phyloP scores from a whole-genome alignment of 1,139 yeast species.

The Taphrina wiesneri region DNA sequence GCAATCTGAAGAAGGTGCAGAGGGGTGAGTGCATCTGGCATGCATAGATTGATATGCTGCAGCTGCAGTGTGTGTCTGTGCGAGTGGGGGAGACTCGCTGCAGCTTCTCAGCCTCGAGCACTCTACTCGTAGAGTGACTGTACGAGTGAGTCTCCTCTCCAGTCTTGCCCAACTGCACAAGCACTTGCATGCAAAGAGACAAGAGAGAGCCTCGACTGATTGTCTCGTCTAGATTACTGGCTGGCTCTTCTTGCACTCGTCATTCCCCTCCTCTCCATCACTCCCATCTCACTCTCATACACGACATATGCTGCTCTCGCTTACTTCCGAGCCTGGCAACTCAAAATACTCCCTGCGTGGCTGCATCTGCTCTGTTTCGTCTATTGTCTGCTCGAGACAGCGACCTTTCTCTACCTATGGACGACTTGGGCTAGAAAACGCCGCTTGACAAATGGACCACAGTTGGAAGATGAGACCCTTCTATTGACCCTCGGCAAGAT shows the following conservation, averaged over 20 bases:
- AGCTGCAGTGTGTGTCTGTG: not conserved
- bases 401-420: slow-evolving; percentile 12
- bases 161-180: not conserved
- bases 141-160: no score
- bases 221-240: slow-evolving; percentile 19
- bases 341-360: slow-evolving; percentile 9
- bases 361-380: not conserved
- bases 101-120: not conserved
- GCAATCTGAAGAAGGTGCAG: slow-evolving; percentile 9
- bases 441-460: not conserved
- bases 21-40: not conserved
- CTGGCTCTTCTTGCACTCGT: slow-evolving; percentile 13
- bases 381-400: slow-evolving; percentile 5
- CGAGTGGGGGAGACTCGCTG: not conserved
- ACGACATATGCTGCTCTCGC: not conserved
- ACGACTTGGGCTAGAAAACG: slow-evolving; percentile 14
- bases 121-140: no score
- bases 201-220: not conserved
- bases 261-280: slow-evolving; percentile 14
- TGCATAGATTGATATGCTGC: not conserved
- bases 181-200: not conserved
- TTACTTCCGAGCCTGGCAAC: slow-evolving; percentile 1
- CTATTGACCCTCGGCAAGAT: slow-evolving; percentile 1
- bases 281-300: slow-evolving; percentile 15
- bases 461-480: slow-evolving; percentile 1